A percentile compares a stretch with the other conserved stretches of the same genome.
These are phyloP conservation scores for Globisporangium parvum DNA, from an alignment of 352 stramenopile species.

Conservation along the genomic window DNA sequence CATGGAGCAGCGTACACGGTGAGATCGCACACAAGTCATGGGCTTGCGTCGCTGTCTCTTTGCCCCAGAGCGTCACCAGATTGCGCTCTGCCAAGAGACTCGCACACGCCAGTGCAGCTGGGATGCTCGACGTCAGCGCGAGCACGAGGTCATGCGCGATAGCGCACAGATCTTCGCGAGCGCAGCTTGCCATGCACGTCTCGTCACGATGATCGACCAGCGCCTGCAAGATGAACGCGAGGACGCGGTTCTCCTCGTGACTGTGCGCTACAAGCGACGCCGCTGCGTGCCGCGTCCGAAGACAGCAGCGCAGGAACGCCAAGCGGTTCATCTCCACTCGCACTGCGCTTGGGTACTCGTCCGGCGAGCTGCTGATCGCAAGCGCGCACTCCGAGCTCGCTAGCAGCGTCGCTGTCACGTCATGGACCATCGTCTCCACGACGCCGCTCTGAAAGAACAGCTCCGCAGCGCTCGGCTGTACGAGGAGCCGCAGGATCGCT, in stretches of 20 bases:
- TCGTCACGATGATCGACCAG: conserved; percentile 16
- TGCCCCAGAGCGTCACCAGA: not conserved
- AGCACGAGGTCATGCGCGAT: conserved; percentile 28
- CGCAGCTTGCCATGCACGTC: conserved; percentile 16
- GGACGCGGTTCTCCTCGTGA: not conserved
- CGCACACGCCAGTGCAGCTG: conserved; percentile 24
- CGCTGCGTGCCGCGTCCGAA: conserved; percentile 25
- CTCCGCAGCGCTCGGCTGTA: not conserved
- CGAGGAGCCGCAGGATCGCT: conserved; percentile 7
- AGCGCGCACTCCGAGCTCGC: conserved; percentile 20
- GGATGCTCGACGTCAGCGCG: conserved; percentile 27
- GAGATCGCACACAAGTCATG: conserved; percentile 1
- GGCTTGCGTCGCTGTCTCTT: not conserved
- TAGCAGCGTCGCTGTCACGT: conserved; percentile 12
- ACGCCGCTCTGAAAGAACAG: conserved; percentile 13
- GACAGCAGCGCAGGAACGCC: conserved; percentile 24
- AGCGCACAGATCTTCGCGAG: conserved; percentile 38
- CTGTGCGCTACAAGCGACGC: not conserved
- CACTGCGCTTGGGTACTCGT: conserved; percentile 22
- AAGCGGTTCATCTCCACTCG: conserved; percentile 14
- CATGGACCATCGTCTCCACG: conserved; percentile 13
- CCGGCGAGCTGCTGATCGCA: conserved; percentile 30
- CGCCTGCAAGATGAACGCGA: conserved; percentile 23
- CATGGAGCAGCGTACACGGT: conserved; percentile 24
- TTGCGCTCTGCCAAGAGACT: conserved; percentile 4